Base-by-base conservation (phyloP, 2,329 filamentous ascomycete genomes). In the Lojkania enalia region DNA sequence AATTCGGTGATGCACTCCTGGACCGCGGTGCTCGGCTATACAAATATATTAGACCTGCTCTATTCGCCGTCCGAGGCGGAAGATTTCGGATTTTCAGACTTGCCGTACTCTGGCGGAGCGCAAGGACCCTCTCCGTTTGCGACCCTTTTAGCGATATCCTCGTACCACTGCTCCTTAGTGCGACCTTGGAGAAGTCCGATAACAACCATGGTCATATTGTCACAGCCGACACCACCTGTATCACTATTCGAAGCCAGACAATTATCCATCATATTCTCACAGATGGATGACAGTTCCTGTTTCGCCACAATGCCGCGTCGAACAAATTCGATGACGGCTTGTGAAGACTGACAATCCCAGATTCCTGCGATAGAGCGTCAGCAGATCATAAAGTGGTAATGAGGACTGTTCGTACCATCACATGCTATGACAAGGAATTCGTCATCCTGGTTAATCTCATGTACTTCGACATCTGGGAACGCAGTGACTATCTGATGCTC, bases 221-320 rank as follows among this genome's bases (percentile, higher is more conserved):
- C 94, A 72, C 94, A 99, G 51, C 94, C 94, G 51, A 99, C 92
- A 53, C 94, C 94, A 43, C 94, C 94, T 21, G 92, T 96, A 75
- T 99, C 94, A 57, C 91, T 96, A 81, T 95, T 97, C 50, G 91
- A 95, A 30, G 94, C 91, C 55, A 99, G 80, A 70, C 94, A 99
- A 77, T 97, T 99, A 78, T 99, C 92, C 94, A 99, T 99, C 90
- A 99, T 96, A 77, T 99, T 99, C 75, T 99, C 94, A 72, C 92
- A 97, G 64, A 99, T 97, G 70, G 88, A 88, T 44, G 91, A 85
- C 39, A 99, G 82, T 38, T 95, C 88, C 74, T 99, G 94, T 78
- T 96, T 96, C 39, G 91, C 91, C 38, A 90, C 92, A 70, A 99
- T 96, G 45, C 94, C 94, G 67, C 94, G 87, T 70, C 94, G 84